phyloP scores from a whole-genome alignment of 495 filamentous ascomycete species.

The Xylaria longipes region DNA sequence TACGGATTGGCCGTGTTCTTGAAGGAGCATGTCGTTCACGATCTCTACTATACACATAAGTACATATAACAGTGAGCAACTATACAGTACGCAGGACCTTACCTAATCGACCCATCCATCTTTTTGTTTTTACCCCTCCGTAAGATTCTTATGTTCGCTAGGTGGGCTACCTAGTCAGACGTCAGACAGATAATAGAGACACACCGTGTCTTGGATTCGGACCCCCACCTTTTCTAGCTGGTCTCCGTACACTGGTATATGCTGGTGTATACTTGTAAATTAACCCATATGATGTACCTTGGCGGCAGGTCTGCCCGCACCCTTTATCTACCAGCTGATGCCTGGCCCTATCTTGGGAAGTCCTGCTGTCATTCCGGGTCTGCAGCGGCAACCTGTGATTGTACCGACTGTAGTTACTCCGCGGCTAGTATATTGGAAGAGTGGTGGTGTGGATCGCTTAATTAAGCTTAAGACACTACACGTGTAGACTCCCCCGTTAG shows the following conservation, averaged over 20 bases:
- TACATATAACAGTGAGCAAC: background rate
- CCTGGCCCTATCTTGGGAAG: background rate
- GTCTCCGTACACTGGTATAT: background rate
- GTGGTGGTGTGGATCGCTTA: constrained; percentile 7
- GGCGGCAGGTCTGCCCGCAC: background rate
- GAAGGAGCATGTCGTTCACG: background rate
- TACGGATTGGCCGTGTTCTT: too few species aligned
- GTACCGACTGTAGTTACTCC: background rate
- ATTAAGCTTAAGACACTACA: constrained; percentile 22
- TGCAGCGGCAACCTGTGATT: background rate
- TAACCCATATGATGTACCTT: background rate
- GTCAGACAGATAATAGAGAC: background rate
- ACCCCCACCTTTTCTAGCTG: background rate
- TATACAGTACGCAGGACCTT: background rate
- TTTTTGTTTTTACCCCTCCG: constrained; percentile 1
- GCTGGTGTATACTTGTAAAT: constrained; percentile 5
- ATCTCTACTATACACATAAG: background rate
- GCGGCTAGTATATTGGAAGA: background rate
- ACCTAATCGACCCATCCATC: background rate
- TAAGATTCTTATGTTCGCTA: background rate
- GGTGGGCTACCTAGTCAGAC: constrained; percentile 9
- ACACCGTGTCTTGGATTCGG: background rate
- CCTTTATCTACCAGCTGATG: constrained; percentile 1
- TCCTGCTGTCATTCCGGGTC: background rate
- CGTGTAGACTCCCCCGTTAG: background rate